phyloP scores from a whole-genome alignment of 371 early-diverging fungal genomes.

The Apophysomyces variabilis region DNA sequence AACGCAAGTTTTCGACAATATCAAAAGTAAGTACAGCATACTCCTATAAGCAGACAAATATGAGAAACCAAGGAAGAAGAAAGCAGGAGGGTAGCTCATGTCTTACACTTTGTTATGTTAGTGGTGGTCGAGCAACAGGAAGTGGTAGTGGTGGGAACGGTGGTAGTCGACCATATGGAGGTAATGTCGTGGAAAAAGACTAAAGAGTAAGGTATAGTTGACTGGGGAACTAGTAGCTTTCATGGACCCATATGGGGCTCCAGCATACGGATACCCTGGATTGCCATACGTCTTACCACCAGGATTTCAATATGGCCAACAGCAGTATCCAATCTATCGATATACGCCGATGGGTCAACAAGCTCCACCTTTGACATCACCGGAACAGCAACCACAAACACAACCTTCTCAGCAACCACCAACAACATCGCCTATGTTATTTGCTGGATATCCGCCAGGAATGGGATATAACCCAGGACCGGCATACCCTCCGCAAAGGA shows the following conservation, averaged over 20 bases:
- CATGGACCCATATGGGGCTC: neutral
- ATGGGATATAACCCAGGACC: conserved; percentile 5
- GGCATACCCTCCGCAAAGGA: conserved; percentile 2
- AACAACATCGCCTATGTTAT: conserved; percentile 5
- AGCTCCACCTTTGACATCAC: neutral
- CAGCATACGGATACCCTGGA: conserved; percentile 11
- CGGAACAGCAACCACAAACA: neutral
- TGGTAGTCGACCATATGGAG: conserved; percentile 3
- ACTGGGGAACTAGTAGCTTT: conserved; percentile 4
- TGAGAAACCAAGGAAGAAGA: neutral
- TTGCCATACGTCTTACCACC: conserved; percentile 8
- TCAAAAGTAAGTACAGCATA: neutral
- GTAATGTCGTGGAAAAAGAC: neutral
- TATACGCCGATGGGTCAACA: conserved; percentile 1
- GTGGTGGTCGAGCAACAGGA: conserved; percentile 4
- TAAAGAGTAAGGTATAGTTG: neutral
- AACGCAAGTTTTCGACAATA: conserved; percentile 25
- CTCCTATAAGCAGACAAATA: neutral
- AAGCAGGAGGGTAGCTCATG: neutral
- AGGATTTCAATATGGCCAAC: conserved; percentile 5
- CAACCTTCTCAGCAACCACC: conserved; percentile 1
- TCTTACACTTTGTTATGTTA: neutral
- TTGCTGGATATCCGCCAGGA: conserved; percentile 6
- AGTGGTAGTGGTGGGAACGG: neutral
- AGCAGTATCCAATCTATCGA: conserved; percentile 5